Evolutionary conservation across 345 rosid species (phyloP).

Genomic region (Sapria himalayana): DNA sequence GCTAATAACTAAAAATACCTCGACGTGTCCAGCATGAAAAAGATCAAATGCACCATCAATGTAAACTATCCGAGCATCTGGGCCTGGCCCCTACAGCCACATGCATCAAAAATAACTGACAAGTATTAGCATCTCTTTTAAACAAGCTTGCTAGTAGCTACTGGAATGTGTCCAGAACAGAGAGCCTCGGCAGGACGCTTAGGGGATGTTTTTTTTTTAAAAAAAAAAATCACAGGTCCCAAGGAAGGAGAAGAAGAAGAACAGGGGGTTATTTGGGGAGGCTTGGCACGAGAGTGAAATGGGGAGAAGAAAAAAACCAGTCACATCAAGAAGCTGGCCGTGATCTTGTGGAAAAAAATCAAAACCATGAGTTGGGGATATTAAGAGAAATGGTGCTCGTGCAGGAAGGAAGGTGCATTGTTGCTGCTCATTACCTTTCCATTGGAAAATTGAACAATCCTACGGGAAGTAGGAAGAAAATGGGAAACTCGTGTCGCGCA

Average conservation of each 20-base stretch:
- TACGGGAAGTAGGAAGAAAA: constrained; percentile 59
- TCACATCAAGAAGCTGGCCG: background rate
- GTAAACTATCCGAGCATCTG: constrained; percentile 44
- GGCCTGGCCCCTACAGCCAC: constrained; percentile 40
- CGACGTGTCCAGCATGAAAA: constrained; percentile 74
- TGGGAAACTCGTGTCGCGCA: constrained; percentile 43
- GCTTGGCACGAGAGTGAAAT: background rate
- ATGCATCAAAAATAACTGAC: too few species aligned
- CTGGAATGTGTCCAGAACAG: background rate
- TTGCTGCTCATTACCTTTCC: too few species aligned
- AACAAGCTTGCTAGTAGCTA: too few species aligned
- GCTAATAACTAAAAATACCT: constrained; percentile 21
- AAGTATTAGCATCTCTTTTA: too few species aligned
- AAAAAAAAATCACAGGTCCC: background rate
- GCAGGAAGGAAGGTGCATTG: background rate
- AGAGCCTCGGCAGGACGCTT: background rate
- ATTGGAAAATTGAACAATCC: constrained; percentile 63
- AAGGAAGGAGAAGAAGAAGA: background rate
- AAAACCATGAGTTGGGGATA: background rate
- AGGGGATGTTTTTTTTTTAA: background rate
- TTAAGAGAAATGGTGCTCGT: background rate
- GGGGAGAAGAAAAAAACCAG: background rate
- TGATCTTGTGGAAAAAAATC: background rate
- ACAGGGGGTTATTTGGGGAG: background rate
- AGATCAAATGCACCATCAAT: constrained; percentile 74